phyloP scores from a whole-genome alignment of 768 basidiomycete genomes.

The Thelephora ganbajun region DNA sequence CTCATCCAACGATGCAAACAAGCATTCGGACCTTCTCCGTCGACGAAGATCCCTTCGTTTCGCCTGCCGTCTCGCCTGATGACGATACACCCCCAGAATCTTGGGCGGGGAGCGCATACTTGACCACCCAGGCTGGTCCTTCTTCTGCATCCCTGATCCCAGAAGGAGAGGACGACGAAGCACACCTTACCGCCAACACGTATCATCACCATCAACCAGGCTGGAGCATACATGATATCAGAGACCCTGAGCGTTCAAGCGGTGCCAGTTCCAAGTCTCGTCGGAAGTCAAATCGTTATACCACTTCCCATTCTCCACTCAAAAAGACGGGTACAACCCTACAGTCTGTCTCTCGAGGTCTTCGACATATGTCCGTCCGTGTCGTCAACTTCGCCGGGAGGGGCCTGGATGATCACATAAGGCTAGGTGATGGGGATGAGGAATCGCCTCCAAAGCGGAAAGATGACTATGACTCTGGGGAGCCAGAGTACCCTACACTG shows the following conservation, averaged over 20 bases:
- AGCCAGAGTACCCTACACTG: conserved; percentile 11
- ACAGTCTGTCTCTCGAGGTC: conserved; percentile 37
- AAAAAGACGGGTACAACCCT: conserved; percentile 48
- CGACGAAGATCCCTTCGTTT: conserved; percentile 37
- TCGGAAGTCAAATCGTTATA: conserved; percentile 37
- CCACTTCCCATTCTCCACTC: conserved; percentile 39
- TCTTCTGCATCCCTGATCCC: conserved; percentile 40
- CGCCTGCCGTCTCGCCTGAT: conserved; percentile 21
- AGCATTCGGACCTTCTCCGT: conserved; percentile 12
- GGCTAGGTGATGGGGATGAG: conserved; percentile 35
- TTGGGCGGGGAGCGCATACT: conserved; percentile 18
- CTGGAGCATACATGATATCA: conserved; percentile 14
- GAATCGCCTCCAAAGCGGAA: conserved; percentile 10
- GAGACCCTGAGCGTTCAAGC: conserved; percentile 37
- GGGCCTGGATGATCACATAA: conserved; percentile 45
- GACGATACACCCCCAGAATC: conserved; percentile 8
- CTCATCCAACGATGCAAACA: conserved; percentile 13
- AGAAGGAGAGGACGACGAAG: conserved; percentile 43
- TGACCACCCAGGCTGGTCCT: conserved; percentile 29
- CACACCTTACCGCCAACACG: conserved; percentile 42
- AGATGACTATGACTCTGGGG: conserved; percentile 18
- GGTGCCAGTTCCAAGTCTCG: conserved; percentile 22
- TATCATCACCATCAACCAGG: conserved; percentile 20
- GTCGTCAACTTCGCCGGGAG: conserved; percentile 68
- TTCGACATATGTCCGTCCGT: conserved; percentile 55